Evolutionary conservation across 495 filamentous ascomycete species (phyloP).

Genomic region (Podospora tetraspora): DNA sequence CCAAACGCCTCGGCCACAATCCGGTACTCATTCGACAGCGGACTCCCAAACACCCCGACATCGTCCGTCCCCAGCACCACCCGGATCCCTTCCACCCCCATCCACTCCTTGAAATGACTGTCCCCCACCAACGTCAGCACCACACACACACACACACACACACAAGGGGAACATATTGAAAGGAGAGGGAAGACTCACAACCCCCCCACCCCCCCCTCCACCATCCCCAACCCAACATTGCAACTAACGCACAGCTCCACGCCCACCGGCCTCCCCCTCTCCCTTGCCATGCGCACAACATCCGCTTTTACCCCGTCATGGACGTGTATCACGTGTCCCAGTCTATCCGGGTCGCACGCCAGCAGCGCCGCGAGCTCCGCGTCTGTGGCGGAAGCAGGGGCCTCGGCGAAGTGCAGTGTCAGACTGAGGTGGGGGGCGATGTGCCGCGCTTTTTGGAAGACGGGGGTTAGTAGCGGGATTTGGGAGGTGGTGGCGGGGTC

Average conservation of each 20-base stretch:
- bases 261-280: slow-evolving; percentile 37
- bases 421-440: slow-evolving; percentile 47
- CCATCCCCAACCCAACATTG: slow-evolving; percentile 74
- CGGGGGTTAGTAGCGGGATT: slow-evolving; percentile 49
- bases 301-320: slow-evolving; percentile 49
- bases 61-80: slow-evolving; percentile 70
- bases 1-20: slow-evolving; percentile 68
- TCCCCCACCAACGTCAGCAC: not conserved
- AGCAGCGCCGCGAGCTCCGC: slow-evolving; percentile 60
- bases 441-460: slow-evolving; percentile 51
- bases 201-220: slow-evolving; percentile 61
- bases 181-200: slow-evolving; percentile 30
- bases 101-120: slow-evolving; percentile 35
- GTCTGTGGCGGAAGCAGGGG: slow-evolving; percentile 43
- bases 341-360: slow-evolving; percentile 58
- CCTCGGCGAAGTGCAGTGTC: slow-evolving; percentile 78
- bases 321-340: slow-evolving; percentile 79
- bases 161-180: too few species aligned
- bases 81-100: slow-evolving; percentile 31
- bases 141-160: too few species aligned
- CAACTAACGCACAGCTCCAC: slow-evolving; percentile 77
- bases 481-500: slow-evolving; percentile 64
- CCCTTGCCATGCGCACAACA: slow-evolving; percentile 43
- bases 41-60: slow-evolving; percentile 76
- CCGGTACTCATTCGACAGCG: slow-evolving; percentile 72